These are phyloP conservation scores for Cyberlindnera meyerae DNA, from an alignment of 805 yeast species.

Conservation along the genomic window DNA sequence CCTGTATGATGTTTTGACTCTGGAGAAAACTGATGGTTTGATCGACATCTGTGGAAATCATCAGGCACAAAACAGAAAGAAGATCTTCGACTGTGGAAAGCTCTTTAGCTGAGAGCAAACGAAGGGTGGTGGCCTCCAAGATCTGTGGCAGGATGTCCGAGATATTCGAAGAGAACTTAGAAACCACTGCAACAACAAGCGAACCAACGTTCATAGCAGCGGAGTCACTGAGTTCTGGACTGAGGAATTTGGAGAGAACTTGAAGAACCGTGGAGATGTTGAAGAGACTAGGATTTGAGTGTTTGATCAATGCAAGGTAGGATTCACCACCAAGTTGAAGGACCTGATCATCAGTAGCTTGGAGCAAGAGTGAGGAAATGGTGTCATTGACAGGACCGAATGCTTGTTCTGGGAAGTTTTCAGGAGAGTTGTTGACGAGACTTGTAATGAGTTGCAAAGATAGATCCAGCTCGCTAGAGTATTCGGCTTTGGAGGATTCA, in stretches of 20 bases:
- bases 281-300: constrained; percentile 23
- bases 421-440: constrained; percentile 43
- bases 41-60: constrained; percentile 57
- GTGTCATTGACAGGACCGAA: constrained; percentile 41
- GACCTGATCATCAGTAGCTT: constrained; percentile 68
- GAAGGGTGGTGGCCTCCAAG: constrained; percentile 54
- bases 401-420: constrained; percentile 34
- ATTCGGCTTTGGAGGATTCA: constrained; percentile 35
- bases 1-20: constrained; percentile 40
- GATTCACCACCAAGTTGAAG: constrained; percentile 75
- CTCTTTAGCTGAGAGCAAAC: constrained; percentile 63
- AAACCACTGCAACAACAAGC: constrained; percentile 55
- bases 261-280: constrained; percentile 40
- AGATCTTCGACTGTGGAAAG: constrained; percentile 74
- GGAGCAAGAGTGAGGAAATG: constrained; percentile 28
- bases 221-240: constrained; percentile 68
- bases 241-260: constrained; percentile 62
- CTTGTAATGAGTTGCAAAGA: constrained; percentile 50
- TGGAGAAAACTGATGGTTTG: constrained; percentile 61
- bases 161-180: constrained; percentile 38
- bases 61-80: constrained; percentile 66
- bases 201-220: constrained; percentile 77
- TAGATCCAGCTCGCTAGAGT: constrained; percentile 54
- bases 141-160: constrained; percentile 20
- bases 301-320: constrained; percentile 52